Conservation (phyloP, 345 rosid species). For the Salix arbutifolia region DNA sequence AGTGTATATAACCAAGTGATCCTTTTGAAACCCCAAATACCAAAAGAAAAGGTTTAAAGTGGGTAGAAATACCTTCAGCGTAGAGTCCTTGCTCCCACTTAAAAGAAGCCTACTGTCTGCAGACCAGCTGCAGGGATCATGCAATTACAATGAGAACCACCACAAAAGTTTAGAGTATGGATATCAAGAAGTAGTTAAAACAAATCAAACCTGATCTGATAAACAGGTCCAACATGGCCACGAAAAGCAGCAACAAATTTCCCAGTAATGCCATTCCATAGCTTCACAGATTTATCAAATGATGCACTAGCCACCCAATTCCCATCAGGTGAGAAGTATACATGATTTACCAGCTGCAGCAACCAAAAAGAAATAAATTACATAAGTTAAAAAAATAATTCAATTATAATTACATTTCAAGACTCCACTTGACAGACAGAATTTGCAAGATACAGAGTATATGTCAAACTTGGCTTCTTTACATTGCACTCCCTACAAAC, state of each 20-base stretch:
- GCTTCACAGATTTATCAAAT: conserved; percentile 82
- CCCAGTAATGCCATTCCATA: conserved; percentile 92
- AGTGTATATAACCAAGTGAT: no score
- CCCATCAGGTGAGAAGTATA: conserved; percentile 92
- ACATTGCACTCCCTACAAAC: conserved; percentile 2
- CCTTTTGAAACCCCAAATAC: background rate
- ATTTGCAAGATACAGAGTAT: background rate
- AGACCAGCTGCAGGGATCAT: conserved; percentile 66
- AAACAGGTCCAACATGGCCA: conserved; percentile 93
- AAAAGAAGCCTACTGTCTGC: conserved; percentile 95
- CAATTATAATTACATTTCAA: background rate
- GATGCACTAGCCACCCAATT: conserved; percentile 98
- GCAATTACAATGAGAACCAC: conserved; percentile 11
- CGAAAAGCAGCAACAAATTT: conserved; percentile 76
- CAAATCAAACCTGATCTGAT: conserved; percentile 70
- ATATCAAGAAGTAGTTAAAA: background rate
- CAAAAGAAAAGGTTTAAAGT: background rate
- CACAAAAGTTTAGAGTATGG: background rate
- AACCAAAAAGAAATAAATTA: conserved; percentile 13
- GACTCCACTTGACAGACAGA: background rate
- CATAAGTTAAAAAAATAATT: background rate
- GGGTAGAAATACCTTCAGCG: conserved; percentile 59
- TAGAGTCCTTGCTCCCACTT: conserved; percentile 96
- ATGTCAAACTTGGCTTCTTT: background rate
- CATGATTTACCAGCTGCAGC: conserved; percentile 87